Conservation (phyloP, 2,329 filamentous ascomycete species). For the Emericellopsis cladophorae region DNA sequence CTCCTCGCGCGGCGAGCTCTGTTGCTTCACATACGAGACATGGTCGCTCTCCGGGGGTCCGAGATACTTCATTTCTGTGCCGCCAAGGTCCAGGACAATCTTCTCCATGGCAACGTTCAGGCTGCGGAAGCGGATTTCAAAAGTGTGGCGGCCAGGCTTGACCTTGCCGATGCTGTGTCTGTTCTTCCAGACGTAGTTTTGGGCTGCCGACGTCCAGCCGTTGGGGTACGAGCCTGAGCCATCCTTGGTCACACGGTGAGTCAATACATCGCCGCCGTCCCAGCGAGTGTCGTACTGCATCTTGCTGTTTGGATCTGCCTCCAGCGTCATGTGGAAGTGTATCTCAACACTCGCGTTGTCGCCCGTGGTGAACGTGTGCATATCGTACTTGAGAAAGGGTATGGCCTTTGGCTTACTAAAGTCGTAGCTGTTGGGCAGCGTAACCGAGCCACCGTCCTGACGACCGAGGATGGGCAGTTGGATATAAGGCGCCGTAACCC, state of each 20-base stretch:
- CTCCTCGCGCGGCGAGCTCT: too few relatives aligned
- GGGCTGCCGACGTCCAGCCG: slow-evolving; percentile 34
- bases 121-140: slow-evolving; percentile 16
- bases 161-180: slow-evolving; percentile 15
- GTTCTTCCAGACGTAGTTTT: slow-evolving; percentile 35
- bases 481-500: slow-evolving; percentile 12
- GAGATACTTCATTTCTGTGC: slow-evolving; percentile 18
- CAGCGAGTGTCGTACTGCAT: slow-evolving; percentile 37
- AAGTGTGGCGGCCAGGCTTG: slow-evolving; percentile 11
- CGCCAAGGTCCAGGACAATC: slow-evolving; percentile 18
- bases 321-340: slow-evolving; percentile 28
- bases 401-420: slow-evolving; percentile 6
- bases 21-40: slow-evolving; percentile 1
- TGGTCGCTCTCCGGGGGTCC: slow-evolving; percentile 18
- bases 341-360: slow-evolving; percentile 13
- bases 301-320: slow-evolving; percentile 32
- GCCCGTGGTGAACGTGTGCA: slow-evolving; percentile 15
- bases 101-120: slow-evolving; percentile 23
- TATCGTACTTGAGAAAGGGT: slow-evolving; percentile 13
- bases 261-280: slow-evolving; percentile 22
- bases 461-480: slow-evolving; percentile 17
- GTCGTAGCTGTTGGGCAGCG: slow-evolving; percentile 6
- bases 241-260: slow-evolving; percentile 15
- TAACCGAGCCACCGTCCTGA: slow-evolving; percentile 9
- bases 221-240: slow-evolving; percentile 25